Base-by-base conservation (phyloP, 371 early-diverging fungal species). In the Umbelopsis sp. region DNA sequence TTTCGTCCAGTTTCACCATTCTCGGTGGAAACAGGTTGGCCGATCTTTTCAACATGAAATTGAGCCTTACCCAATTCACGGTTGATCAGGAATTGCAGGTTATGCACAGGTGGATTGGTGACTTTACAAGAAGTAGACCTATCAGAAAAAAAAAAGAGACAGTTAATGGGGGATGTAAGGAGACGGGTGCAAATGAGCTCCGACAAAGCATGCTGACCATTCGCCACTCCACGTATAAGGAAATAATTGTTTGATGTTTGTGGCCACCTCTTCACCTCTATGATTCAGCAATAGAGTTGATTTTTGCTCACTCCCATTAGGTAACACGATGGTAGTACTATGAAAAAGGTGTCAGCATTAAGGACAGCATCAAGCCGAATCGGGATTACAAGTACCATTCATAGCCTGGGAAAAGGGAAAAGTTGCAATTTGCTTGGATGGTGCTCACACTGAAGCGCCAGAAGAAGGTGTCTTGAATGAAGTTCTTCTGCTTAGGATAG, bases 221-320 rank as follows among this genome's bases (percentile, higher is more conserved):
- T 87, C 87, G 16, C 87, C 89, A 53, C 75, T 72, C 78, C 87
- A 91, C 18, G 83, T 78, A 71, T 91, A 91, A 16, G 91, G 91
- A 50, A 86, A 83, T 44, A 88, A 65, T 2, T 87, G 87, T 35
- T 84, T 78, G 63, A 89, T 72, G 1, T 80, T 83, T 9, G 83
- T 78, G 6, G 85, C 74, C 14, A 74, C 80, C 65, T 85, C 87
- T 37, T 86, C 81, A 41, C 87, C 90, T 65, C 84, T 85, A 74
- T 89, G 89, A 63, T 81, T 81, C 29, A 89, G 69, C 35, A 78
- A 68, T 1, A 87, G 74, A 0, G 80, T 82, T 5, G 73, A 22
- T 63, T 80, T 83, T 25, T 65, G 65, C 37, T 66, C 57, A 11
- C 65, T 51, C 18, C 57, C 57, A 16, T 66, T 76, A 6, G 79